Evolutionary conservation across 2,329 filamentous ascomycete species (phyloP).

Genomic region (Hypomyces perniciosus): DNA sequence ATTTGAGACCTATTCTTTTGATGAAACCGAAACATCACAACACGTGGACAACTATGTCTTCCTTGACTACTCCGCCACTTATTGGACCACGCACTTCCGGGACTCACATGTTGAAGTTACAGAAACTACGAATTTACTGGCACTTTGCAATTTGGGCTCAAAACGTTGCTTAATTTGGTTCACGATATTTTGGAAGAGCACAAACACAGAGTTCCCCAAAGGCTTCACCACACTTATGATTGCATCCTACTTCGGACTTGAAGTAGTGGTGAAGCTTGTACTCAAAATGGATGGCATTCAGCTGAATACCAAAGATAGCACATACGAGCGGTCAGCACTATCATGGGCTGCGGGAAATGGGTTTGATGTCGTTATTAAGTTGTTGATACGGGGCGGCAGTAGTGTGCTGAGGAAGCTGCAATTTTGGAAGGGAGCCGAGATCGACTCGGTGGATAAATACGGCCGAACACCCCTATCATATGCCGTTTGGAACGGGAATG

Average conservation of each 20-base stretch:
- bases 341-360: constrained; percentile 5
- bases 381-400: not conserved
- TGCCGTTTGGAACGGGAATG: not conserved
- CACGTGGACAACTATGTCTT: not conserved
- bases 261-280: not conserved
- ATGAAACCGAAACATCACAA: not conserved
- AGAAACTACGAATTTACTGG: not conserved
- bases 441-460: not conserved
- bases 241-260: constrained; percentile 5
- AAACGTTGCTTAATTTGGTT: not conserved
- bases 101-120: too few species aligned
- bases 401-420: too few species aligned
- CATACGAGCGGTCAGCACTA: not conserved
- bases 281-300: not conserved
- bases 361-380: not conserved
- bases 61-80: constrained; percentile 12
- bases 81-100: constrained; percentile 13
- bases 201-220: not conserved
- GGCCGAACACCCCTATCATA: not conserved
- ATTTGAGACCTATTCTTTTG: not conserved
- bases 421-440: not conserved
- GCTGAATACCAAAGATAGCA: not conserved
- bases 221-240: constrained; percentile 1
- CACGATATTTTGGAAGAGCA: not conserved
- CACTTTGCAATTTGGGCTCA: not conserved